Base-by-base conservation (phyloP, 176 grass and related monocot species). In the Ensete ventricosum region DNA sequence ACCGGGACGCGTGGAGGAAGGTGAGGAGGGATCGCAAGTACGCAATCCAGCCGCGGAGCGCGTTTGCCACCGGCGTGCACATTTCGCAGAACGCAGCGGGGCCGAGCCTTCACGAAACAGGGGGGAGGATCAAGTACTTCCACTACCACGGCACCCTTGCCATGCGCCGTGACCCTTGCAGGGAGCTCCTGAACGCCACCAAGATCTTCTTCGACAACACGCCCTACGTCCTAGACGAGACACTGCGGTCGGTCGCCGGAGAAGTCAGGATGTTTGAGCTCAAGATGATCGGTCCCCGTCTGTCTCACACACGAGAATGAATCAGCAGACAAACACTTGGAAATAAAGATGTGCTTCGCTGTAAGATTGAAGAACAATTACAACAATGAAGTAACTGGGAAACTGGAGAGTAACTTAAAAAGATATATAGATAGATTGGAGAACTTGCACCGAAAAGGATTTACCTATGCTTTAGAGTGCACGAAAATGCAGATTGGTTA, bases 91-190 rank as follows among this genome's bases (percentile, higher is more conserved):
- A 96, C 81, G 77, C 92, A 10, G 69, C 73, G 0, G 87, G 92
- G 19, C 71, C 79, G 77, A 92, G 82, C 73, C 79, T 84, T 1
- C 83, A 90, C 79, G 92, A 88, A 19, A 96, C 92, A 0, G 92
- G 89, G n/a, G 86, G 79, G 71, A 85, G 84, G 78, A 96, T 96
- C 34, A 87, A 76, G 76, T 96, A 96, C 76, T 96, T 89, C 60
- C 92, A 96, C 52, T 96, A 96, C 75, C 92, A 96, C 19, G 91
- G 88, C 24, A 86, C 89, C 0, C 92, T 92, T 75, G 91, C 86
- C 9, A 54, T 85, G 77, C 55, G 88, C 83, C 84, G 81, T 62
- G 87, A 92, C 26, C 78, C 78, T 0, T 89, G 89, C 78, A 55
- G 55, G 24, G 53, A 84, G 49, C 88, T 96, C 3, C 11, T n/a